Conservation (phyloP, 2,329 filamentous ascomycete genomes). For the Fusarium sambucinum region DNA sequence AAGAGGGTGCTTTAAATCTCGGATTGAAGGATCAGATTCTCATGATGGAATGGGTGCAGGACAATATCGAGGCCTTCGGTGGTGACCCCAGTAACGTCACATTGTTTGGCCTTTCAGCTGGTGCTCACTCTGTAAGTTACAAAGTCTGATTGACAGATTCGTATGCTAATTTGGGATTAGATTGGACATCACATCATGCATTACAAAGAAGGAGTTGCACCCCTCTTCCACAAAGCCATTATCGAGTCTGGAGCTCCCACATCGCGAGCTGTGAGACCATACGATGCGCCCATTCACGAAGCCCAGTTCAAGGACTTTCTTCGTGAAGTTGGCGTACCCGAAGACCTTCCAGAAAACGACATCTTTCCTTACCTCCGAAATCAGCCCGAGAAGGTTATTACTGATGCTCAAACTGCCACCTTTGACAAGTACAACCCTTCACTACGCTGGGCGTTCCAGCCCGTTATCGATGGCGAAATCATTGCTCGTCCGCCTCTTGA, state of each 20-base stretch:
- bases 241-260: constrained; percentile 68
- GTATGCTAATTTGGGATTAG: constrained; percentile 50
- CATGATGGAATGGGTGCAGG: constrained; percentile 65
- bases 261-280: constrained; percentile 64
- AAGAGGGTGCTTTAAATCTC: constrained; percentile 65
- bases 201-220: constrained; percentile 56
- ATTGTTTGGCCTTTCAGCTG: constrained; percentile 56
- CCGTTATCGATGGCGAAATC: constrained; percentile 71
- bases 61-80: constrained; percentile 66
- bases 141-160: rapidly evolving
- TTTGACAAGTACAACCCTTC: constrained; percentile 60
- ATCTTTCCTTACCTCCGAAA: constrained; percentile 64
- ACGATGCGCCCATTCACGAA: constrained; percentile 70
- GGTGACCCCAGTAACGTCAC: constrained; percentile 63
- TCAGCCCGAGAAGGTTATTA: constrained; percentile 47
- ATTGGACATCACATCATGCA: constrained; percentile 76
- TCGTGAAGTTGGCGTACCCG: constrained; percentile 22
- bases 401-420: constrained; percentile 56
- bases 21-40: constrained; percentile 66
- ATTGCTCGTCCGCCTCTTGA: constrained; percentile 69
- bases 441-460: constrained; percentile 73
- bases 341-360: constrained; percentile 19
- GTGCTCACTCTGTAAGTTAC: constrained; percentile 61
- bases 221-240: constrained; percentile 65
- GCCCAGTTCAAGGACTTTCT: constrained; percentile 60